Base-by-base conservation (phyloP, 2,329 filamentous ascomycete genomes). In the Monilinia vaccinii-corymbosi region DNA sequence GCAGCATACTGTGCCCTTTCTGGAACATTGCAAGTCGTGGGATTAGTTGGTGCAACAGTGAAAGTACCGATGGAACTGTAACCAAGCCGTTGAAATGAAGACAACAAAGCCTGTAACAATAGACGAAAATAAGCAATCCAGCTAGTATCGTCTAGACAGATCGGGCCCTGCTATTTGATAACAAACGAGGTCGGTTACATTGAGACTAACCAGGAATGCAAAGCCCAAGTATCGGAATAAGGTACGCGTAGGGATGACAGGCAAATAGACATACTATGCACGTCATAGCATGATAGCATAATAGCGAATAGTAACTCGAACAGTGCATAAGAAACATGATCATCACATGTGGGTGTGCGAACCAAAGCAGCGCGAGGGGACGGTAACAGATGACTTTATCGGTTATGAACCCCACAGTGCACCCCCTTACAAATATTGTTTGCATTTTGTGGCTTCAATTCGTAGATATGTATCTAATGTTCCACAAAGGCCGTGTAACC, bases 51-150 rank as follows among this genome's bases (percentile, higher is more conserved):
- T 45, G 56, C 10, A 38, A 53, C 28, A n/a, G 25, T 55, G 42
- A 44, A 40, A 55, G 49, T 45, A 55, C 48, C 38, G 32, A 46
- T 36, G n/a, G 48, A 38, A 38, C 40, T 59, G 32, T 59, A 40
- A 59, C 53, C 49, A 55, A 38, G 57, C 57, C 48, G 57, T 59
- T 59, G 57, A 21, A 34, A 31, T 53, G 40, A 55, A 59, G 48
- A 59, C 46, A 53, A 32, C 18, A 55, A n/a, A 32, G 31, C 25
- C 18, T 52, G 34, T 32, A 42, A 25, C 47, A 34, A 55, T 53
- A 32, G 11, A 59, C 48, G 57, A 59, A 59, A 59, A 59, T 40
- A 18, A 32, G 21, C 31, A n/a, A 14, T 36, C 25, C 10, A 21
- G 32, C 55, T 51, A 50, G 55, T 31, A 16, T 58, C 34, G 23